These are phyloP conservation scores for Hypoxylon lienhwacheense DNA, from an alignment of 495 filamentous ascomycete species.

Conservation along the genomic window DNA sequence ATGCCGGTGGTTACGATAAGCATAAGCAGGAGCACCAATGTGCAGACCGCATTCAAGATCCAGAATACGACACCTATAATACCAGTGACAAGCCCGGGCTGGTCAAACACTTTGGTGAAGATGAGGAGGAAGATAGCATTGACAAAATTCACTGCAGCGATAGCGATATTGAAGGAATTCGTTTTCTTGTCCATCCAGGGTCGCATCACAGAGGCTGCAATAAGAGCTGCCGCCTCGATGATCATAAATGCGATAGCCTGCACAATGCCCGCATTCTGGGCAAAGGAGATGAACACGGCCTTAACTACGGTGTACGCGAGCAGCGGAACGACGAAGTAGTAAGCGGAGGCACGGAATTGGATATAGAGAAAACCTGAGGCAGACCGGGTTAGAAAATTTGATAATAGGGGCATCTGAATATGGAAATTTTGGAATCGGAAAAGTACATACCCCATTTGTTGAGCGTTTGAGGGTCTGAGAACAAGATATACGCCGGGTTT, in stretches of 20 bases:
- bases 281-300: slow-evolving; percentile 86
- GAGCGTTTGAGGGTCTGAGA: slow-evolving; percentile 85
- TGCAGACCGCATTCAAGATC: slow-evolving; percentile 84
- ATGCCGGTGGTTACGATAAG: slow-evolving; percentile 83
- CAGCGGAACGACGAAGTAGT: slow-evolving; percentile 90
- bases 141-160: slow-evolving; percentile 84
- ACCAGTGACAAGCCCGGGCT: slow-evolving; percentile 83
- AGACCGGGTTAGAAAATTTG: slow-evolving; percentile 3
- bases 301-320: slow-evolving; percentile 82
- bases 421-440: background rate
- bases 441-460: slow-evolving; percentile 80
- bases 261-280: slow-evolving; percentile 67
- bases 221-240: slow-evolving; percentile 80
- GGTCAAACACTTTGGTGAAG: slow-evolving; percentile 78
- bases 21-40: slow-evolving; percentile 83
- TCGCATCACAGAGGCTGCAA: slow-evolving; percentile 75
- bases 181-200: slow-evolving; percentile 99
- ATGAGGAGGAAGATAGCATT: slow-evolving; percentile 84
- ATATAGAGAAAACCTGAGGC: slow-evolving; percentile 81
- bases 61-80: slow-evolving; percentile 95
- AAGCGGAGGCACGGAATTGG: slow-evolving; percentile 93
- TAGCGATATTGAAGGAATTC: slow-evolving; percentile 94
- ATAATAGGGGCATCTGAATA: background rate
- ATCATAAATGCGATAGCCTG: slow-evolving; percentile 85
- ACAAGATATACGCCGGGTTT: slow-evolving; percentile 96